A percentile compares a stretch with the other conserved stretches of the same genome.
These are phyloP conservation scores for Paradendryphiella salina DNA, from an alignment of 2,329 filamentous ascomycete genomes.

Conservation along the genomic window DNA sequence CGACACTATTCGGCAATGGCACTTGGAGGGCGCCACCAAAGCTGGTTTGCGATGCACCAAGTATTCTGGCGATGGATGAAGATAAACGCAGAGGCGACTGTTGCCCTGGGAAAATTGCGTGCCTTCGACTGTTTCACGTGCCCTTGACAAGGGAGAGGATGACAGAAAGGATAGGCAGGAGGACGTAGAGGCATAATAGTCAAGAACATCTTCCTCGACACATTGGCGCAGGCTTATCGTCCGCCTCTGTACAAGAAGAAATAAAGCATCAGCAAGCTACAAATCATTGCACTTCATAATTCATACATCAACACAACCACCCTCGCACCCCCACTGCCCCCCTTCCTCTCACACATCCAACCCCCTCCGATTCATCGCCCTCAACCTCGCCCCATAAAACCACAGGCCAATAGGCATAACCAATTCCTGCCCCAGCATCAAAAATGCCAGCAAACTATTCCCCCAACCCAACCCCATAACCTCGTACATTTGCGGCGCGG, in stretches of 20 bases:
- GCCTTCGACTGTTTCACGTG: background rate
- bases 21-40: background rate
- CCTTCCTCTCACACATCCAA: background rate
- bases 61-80: background rate
- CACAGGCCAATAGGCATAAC: constrained; percentile 53
- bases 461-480: constrained; percentile 63
- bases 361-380: constrained; percentile 27
- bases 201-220: no score
- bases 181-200: no score
- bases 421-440: constrained; percentile 53
- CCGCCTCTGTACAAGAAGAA: no score
- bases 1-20: background rate
- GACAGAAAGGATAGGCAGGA: no score
- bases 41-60: background rate
- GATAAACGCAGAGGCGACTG: background rate
- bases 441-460: constrained; percentile 58
- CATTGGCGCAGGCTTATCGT: no score
- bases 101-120: background rate
- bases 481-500: constrained; percentile 61
- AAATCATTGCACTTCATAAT: no score
- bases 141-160: background rate
- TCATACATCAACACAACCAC: no score
- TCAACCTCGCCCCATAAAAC: constrained; percentile 47
- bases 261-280: no score
- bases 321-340: no score